Evolutionary conservation across 306 rosid species (phyloP).

Genomic region (Glycine soja): DNA sequence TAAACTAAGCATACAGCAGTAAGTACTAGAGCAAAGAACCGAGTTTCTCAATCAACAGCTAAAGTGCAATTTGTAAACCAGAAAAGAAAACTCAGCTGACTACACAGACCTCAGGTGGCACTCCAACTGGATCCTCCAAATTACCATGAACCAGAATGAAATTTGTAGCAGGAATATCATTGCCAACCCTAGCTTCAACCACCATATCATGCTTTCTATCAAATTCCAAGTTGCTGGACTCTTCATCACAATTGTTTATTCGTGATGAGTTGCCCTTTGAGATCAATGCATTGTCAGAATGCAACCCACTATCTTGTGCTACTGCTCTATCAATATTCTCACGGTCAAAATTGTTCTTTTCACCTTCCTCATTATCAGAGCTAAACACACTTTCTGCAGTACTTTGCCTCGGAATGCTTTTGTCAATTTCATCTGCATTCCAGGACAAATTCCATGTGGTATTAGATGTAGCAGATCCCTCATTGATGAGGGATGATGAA

Average conservation of each 20-base stretch:
- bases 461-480: slow-evolving; percentile 56
- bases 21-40: slow-evolving; percentile 39
- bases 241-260: slow-evolving; percentile 53
- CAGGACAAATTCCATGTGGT: slow-evolving; percentile 50
- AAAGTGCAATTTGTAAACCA: slow-evolving; percentile 35
- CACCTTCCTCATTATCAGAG: slow-evolving; percentile 73
- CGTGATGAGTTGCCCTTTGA: slow-evolving; percentile 61
- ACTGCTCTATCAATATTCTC: slow-evolving; percentile 53
- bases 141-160: slow-evolving; percentile 46
- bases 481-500: slow-evolving; percentile 57
- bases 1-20: slow-evolving; percentile 17
- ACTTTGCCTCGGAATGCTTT: slow-evolving; percentile 54
- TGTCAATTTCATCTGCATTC: slow-evolving; percentile 68
- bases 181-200: slow-evolving; percentile 57
- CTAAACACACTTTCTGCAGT: slow-evolving; percentile 63
- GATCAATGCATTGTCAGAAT: slow-evolving; percentile 79
- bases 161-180: slow-evolving; percentile 52
- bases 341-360: slow-evolving; percentile 47
- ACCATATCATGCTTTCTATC: slow-evolving; percentile 58
- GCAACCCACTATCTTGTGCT: slow-evolving; percentile 58
- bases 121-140: slow-evolving; percentile 75
- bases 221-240: slow-evolving; percentile 49
- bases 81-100: slow-evolving; percentile 44
- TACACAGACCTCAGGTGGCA: slow-evolving; percentile 93
- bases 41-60: slow-evolving; percentile 38